Conservation (phyloP, 2,329 filamentous ascomycete species). For the Aschersonia sp. region DNA sequence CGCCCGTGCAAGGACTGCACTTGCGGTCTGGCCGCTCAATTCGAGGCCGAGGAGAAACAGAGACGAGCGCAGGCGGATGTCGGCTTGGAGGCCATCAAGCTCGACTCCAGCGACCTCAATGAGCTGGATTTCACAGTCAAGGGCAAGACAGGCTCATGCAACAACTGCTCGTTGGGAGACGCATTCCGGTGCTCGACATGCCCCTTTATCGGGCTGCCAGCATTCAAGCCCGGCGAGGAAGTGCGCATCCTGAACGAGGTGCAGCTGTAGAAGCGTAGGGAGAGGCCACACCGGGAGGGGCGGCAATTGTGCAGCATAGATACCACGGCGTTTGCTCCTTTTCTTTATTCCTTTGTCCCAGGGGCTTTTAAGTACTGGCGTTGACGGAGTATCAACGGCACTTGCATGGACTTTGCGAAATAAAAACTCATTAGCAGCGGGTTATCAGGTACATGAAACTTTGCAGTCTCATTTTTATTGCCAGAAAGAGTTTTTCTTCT, state of each 20-base stretch:
- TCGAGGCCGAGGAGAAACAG: slow-evolving; percentile 72
- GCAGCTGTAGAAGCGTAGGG: slow-evolving; percentile 46
- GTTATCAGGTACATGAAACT: too few relatives aligned
- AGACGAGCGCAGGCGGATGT: slow-evolving; percentile 49
- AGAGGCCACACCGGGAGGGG: neutral
- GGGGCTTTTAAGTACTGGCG: too few relatives aligned
- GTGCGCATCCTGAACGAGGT: slow-evolving; percentile 77
- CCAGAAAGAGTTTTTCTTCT: too few relatives aligned
- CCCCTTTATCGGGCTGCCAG: slow-evolving; percentile 81
- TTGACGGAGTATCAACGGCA: too few relatives aligned
- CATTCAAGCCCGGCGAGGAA: slow-evolving; percentile 95
- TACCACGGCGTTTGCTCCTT: neutral
- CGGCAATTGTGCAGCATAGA: neutral
- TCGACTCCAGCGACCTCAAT: slow-evolving; percentile 59
- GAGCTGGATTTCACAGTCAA: slow-evolving; percentile 97
- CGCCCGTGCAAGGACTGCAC: slow-evolving; percentile 97
- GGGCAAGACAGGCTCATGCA: slow-evolving; percentile 89
- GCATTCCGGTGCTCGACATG: slow-evolving; percentile 62
- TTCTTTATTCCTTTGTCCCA: too few relatives aligned
- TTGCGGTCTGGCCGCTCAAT: slow-evolving; percentile 73
- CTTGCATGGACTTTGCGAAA: too few relatives aligned
- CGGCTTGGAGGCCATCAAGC: slow-evolving; percentile 56
- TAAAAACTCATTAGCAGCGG: too few relatives aligned
- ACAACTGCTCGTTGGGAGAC: slow-evolving; percentile 86
- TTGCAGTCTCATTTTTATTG: too few relatives aligned